Conservation (phyloP, 2,329 filamentous ascomycete species). For the Ceratocystiopsis minuta region DNA sequence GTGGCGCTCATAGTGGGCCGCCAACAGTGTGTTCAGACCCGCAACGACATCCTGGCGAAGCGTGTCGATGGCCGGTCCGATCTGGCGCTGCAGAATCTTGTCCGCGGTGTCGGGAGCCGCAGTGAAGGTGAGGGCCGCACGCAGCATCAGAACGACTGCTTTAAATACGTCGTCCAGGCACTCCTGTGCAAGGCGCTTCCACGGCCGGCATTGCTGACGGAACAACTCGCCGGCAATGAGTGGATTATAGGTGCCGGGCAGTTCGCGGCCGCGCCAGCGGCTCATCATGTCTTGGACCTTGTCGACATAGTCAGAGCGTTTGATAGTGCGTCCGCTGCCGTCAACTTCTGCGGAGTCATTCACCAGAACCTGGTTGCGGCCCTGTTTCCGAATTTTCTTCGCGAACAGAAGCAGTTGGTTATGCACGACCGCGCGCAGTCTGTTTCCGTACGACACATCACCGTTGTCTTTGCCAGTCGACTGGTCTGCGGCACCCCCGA, state of each 20-base stretch:
- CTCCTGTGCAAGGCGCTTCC: slow-evolving; percentile 10
- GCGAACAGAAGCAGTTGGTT: slow-evolving; percentile 30
- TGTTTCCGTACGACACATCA: slow-evolving; percentile 4
- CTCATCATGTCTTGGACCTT: slow-evolving; percentile 13
- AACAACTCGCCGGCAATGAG: slow-evolving; percentile 18
- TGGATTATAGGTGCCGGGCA: slow-evolving; percentile 19
- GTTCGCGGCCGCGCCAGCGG: slow-evolving; percentile 16
- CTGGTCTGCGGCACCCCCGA: not conserved
- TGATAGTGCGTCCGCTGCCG: slow-evolving; percentile 1
- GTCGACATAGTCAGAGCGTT: slow-evolving; percentile 8
- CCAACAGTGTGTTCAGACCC: slow-evolving; percentile 14
- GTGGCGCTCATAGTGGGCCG: slow-evolving; percentile 13
- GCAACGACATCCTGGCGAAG: slow-evolving; percentile 8
- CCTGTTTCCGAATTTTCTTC: slow-evolving; percentile 20
- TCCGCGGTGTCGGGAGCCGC: slow-evolving; percentile 10
- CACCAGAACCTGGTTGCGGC: slow-evolving; percentile 21
- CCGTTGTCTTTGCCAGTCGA: slow-evolving; percentile 3
- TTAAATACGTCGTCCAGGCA: slow-evolving; percentile 10
- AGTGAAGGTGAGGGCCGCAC: slow-evolving; percentile 10
- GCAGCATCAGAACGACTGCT: slow-evolving; percentile 7
- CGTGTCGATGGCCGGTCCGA: slow-evolving; percentile 11
- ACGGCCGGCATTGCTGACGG: slow-evolving; percentile 15
- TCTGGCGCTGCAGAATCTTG: slow-evolving; percentile 4
- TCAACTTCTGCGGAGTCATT: not conserved
- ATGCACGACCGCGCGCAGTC: slow-evolving; percentile 36